Percentiles rank a stretch among this genome's conserved stretches.
These are phyloP conservation scores for Fusarium fracticaudum DNA, from an alignment of 2,329 filamentous ascomycete species.

Conservation along the genomic window DNA sequence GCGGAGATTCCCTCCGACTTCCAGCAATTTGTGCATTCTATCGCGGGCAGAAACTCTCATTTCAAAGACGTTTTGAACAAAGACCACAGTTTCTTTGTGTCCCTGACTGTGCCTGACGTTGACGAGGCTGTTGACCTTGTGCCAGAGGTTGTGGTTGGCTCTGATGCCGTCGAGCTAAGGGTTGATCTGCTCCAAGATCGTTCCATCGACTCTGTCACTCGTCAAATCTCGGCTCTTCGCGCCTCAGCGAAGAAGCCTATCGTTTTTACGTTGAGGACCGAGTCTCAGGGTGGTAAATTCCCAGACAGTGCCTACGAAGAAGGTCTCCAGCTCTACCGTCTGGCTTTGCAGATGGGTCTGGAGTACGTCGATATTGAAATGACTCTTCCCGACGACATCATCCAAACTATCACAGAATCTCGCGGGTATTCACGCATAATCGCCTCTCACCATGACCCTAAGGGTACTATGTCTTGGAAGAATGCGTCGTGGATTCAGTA, in stretches of 20 bases:
- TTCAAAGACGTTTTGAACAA: slow-evolving; percentile 57
- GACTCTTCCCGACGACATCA: slow-evolving; percentile 79
- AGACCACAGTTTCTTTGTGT: slow-evolving; percentile 90
- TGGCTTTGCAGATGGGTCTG: slow-evolving; percentile 83
- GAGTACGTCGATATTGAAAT: slow-evolving; percentile 96
- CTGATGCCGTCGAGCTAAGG: slow-evolving; percentile 93
- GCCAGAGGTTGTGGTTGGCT: slow-evolving; percentile 79
- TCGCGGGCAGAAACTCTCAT: slow-evolving; percentile 57
- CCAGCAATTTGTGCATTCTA: slow-evolving; percentile 50
- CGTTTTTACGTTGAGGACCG: slow-evolving; percentile 91
- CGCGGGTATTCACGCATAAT: slow-evolving; percentile 85
- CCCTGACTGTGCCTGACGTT: slow-evolving; percentile 84
- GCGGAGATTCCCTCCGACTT: slow-evolving; percentile 49
- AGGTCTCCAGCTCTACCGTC: slow-evolving; percentile 77
- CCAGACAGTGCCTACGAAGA: slow-evolving; percentile 79
- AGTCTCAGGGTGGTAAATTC: slow-evolving; percentile 87
- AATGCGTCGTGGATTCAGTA: slow-evolving; percentile 91
- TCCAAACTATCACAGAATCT: slow-evolving; percentile 72
- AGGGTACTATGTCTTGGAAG: slow-evolving; percentile 82
- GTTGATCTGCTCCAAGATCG: slow-evolving; percentile 87
- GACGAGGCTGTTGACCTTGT: slow-evolving; percentile 70
- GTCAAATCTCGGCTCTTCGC: slow-evolving; percentile 83
- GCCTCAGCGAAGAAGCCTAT: slow-evolving; percentile 78
- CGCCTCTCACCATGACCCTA: slow-evolving; percentile 93
- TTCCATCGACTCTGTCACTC: slow-evolving; percentile 78